A percentile compares a stretch with the other conserved stretches of the same genome.
Evolutionary conservation across 208 protist species (phyloP).

Genomic region (Leptomonas pyrrhocoris): DNA sequence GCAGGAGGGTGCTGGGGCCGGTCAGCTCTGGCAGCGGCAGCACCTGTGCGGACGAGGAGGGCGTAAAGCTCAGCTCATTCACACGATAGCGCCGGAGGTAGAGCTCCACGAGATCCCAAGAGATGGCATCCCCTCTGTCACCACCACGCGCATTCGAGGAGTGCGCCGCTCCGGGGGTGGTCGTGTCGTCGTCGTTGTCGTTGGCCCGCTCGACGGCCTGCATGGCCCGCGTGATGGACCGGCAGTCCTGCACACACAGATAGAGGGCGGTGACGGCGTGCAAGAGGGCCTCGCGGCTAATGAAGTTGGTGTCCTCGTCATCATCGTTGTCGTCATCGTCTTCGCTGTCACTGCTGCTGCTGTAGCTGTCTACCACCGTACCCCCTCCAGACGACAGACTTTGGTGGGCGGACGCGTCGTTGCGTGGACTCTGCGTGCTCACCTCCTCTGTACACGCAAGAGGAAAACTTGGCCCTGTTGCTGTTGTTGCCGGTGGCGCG

Average conservation of each 20-base stretch:
- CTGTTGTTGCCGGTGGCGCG: background rate
- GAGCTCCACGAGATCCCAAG: constrained; percentile 47
- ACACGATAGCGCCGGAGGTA: constrained; percentile 36
- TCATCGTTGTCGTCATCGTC: constrained; percentile 20
- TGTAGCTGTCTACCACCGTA: background rate
- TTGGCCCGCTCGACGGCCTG: constrained; percentile 10
- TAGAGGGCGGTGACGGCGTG: constrained; percentile 74
- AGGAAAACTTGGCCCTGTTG: background rate
- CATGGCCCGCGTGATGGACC: constrained; percentile 37
- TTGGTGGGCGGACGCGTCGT: background rate
- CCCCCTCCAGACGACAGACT: no score
- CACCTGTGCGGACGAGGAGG: constrained; percentile 32
- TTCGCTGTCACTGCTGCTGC: background rate
- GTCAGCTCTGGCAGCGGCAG: constrained; percentile 48
- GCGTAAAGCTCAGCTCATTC: constrained; percentile 32
- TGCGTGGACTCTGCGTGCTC: no score
- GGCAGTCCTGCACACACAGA: constrained; percentile 57
- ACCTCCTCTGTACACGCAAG: background rate
- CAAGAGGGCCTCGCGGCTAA: constrained; percentile 41
- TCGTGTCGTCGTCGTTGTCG: background rate
- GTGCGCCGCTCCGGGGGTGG: background rate
- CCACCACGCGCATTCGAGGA: background rate
- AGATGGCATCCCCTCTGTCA: constrained; percentile 4
- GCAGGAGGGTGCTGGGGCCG: constrained; percentile 37
- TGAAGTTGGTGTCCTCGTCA: constrained; percentile 17